These are phyloP conservation scores for Gossypium trilobum DNA, from an alignment of 441 rosid species.

Conservation along the genomic window DNA sequence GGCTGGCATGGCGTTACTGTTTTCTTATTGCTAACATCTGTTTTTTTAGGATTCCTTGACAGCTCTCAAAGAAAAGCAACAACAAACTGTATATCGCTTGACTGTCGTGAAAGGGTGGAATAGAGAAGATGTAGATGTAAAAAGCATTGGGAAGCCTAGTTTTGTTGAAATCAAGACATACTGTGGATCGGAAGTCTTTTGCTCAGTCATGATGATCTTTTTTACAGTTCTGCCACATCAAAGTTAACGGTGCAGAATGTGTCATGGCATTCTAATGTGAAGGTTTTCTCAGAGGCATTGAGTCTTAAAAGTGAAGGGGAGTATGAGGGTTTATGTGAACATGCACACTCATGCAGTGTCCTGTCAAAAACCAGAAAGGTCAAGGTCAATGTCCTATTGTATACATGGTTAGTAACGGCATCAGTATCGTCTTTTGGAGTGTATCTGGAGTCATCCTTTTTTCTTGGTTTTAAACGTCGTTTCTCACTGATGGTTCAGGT, in stretches of 20 bases:
- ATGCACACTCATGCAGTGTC: conserved; percentile 84
- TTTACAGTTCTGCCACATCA: conserved; percentile 71
- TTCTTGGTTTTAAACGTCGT: not conserved
- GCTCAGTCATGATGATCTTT: conserved; percentile 1
- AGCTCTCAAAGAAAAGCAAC: conserved; percentile 70
- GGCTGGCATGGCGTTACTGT: not conserved
- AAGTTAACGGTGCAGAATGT: conserved; percentile 94
- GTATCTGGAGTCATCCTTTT: not conserved
- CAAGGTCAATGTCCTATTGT: conserved; percentile 72
- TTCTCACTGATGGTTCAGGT: conserved; percentile 37
- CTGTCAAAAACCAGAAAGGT: conserved; percentile 80
- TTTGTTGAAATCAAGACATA: conserved; percentile 90
- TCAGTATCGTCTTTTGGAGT: not conserved
- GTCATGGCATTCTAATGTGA: conserved; percentile 91
- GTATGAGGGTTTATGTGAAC: conserved; percentile 92
- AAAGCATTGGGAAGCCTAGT: conserved; percentile 68
- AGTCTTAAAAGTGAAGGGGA: conserved; percentile 60
- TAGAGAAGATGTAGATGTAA: conserved; percentile 68
- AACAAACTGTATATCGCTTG: conserved; percentile 78
- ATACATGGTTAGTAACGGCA: conserved; percentile 55
- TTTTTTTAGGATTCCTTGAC: conserved; percentile 62
- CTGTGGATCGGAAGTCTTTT: conserved; percentile 68
- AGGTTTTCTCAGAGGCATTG: conserved; percentile 74
- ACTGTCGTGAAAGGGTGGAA: conserved; percentile 96
- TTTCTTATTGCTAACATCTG: not conserved